Evolutionary conservation across 2,329 filamentous ascomycete species (phyloP).

Genomic region (Aotearoamyces nothofagi): DNA sequence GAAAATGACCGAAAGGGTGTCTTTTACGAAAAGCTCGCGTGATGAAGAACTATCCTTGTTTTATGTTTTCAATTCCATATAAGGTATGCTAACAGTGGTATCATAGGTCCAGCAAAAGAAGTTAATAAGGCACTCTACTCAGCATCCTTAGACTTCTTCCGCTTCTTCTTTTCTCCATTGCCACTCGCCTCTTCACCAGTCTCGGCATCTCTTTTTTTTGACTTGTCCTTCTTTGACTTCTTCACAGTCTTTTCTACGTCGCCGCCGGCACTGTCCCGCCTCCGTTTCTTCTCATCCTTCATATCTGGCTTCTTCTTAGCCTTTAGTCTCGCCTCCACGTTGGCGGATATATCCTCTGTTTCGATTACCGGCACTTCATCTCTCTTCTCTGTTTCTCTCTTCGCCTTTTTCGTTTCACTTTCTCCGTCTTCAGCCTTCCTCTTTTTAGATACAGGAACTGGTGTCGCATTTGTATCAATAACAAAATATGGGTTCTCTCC

Average conservation of each 20-base stretch:
- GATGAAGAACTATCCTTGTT: too few species aligned
- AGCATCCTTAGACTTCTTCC: too few species aligned
- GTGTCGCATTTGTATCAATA: not conserved
- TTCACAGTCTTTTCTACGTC: not conserved
- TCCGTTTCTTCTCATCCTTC: not conserved
- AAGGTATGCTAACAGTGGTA: too few species aligned
- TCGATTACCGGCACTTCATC: not conserved
- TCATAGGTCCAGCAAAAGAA: too few species aligned
- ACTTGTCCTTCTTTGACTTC: not conserved
- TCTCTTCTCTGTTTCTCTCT: not conserved
- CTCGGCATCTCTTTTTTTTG: too few species aligned
- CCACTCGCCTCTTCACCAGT: too few species aligned
- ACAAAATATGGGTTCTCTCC: not conserved
- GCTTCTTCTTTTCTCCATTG: too few species aligned
- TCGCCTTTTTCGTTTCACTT: not conserved
- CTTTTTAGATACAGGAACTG: not conserved
- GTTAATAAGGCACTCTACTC: too few species aligned
- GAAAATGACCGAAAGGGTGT: too few species aligned
- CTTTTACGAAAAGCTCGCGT: too few species aligned
- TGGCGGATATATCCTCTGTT: slow-evolving; percentile 1
- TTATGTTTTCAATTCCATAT: too few species aligned
- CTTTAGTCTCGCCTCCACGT: slow-evolving; percentile 1
- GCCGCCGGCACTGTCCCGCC: not conserved
- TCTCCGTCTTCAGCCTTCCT: not conserved
- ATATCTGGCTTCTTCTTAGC: slow-evolving; percentile 1